Conservation (phyloP, 257 asterid genomes). For the Nemophila menziesii region DNA sequence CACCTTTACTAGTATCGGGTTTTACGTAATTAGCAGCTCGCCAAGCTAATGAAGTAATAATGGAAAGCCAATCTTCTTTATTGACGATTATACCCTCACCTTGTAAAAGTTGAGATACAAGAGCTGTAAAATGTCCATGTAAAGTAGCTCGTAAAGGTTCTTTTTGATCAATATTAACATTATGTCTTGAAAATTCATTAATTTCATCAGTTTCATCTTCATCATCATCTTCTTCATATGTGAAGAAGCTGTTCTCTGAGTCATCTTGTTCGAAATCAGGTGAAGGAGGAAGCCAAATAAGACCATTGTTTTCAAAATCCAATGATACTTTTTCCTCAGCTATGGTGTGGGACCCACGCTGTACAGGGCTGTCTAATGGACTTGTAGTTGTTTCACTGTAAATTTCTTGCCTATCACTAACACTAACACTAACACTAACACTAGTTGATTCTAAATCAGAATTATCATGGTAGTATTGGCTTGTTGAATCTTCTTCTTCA, state of each 20-base stretch:
- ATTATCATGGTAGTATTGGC: slow-evolving; percentile 46
- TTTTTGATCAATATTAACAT: slow-evolving; percentile 23
- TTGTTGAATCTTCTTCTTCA: slow-evolving; percentile 52
- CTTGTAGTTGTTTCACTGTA: slow-evolving; percentile 66
- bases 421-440: slow-evolving; percentile 68
- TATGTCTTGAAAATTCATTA: slow-evolving; percentile 26
- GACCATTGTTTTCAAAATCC: slow-evolving; percentile 66
- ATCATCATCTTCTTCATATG: slow-evolving; percentile 76
- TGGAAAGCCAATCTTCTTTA: slow-evolving; percentile 63
- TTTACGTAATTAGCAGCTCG: slow-evolving; percentile 82
- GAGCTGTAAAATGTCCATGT: slow-evolving; percentile 84
- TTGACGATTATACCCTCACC: slow-evolving; percentile 41
- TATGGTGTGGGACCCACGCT: slow-evolving; percentile 34
- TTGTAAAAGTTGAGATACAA: slow-evolving; percentile 71
- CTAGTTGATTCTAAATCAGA: slow-evolving; percentile 75
- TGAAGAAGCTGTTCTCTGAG: slow-evolving; percentile 42
- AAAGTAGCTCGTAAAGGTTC: slow-evolving; percentile 48
- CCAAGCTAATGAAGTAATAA: slow-evolving; percentile 61
- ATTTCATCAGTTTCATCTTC: slow-evolving; percentile 65
- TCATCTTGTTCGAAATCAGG: slow-evolving; percentile 48
- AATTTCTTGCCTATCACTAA: slow-evolving; percentile 57
- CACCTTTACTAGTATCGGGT: slow-evolving; percentile 91
- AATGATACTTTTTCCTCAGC: slow-evolving; percentile 35
- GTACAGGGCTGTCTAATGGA: slow-evolving; percentile 75
- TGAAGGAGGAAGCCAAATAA: slow-evolving; percentile 83